Base-by-base conservation (phyloP, 169 alveolate genomes). In the Plasmodium cynomolgi region DNA sequence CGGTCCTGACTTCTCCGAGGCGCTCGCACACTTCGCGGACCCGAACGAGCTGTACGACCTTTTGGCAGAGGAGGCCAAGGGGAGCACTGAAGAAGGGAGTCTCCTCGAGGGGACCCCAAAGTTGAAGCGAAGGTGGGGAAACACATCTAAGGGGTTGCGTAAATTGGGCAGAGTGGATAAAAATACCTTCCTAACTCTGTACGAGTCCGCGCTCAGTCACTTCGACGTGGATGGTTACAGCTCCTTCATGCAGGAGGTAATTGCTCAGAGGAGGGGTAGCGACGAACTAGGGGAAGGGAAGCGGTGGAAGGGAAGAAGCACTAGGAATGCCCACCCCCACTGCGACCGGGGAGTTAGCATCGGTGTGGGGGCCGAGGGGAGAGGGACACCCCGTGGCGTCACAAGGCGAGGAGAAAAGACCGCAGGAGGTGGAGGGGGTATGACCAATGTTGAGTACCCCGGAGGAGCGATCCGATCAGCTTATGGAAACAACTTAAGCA, bases 151-250 rank as follows among this genome's bases (percentile, higher is more conserved):
- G 90, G 90, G 13, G 33, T 39, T 13, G 7, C 33, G 41, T 15
- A 13, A 90, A 84, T 58, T 26, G 71, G 29, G 8, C 39, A 62
- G 73, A 4, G 39, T 85, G 20, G 62, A 93, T 5, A 92, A 23
- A 72, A 50, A 34, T 0, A 56, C 37, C 0, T 95, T 95, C 58
- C 54, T 82, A 7, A 77, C 92, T 9, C 47, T 95, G 9, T 95
- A 95, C 50, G 39, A 86, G 44, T 90, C 95, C 1, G 97, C 97
- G 15, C 34, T 95, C 15, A 68, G 85, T 1, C 83, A 81, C 20
- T 95, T 95, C 44, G 97, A 95, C 44, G 50, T 95, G 73, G 95
- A 95, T 50, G 97, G 97, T 3, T 95, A 95, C 81, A 80, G 84
- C 37, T 92, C 93, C 93, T 93, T 95, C 31, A 93, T 95, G 96